Conservation (phyloP, 2,329 filamentous ascomycete species). For the Exophiala oligosperma region DNA sequence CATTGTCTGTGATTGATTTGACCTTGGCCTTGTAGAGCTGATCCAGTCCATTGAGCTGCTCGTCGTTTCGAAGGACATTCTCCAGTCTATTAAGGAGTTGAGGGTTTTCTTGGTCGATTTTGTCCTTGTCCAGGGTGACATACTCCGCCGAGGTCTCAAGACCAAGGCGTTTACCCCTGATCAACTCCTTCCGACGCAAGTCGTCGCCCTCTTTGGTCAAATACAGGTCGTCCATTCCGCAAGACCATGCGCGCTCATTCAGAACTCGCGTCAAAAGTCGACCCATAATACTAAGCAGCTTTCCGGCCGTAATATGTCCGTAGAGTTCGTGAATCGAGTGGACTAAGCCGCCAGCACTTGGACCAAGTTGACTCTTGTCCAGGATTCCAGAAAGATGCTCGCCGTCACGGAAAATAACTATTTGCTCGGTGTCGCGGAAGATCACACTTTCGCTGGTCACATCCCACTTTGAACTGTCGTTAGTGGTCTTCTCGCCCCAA, state of each 20-base stretch:
- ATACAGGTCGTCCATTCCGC: constrained; percentile 92
- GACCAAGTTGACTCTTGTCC: constrained; percentile 93
- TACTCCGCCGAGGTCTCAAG: constrained; percentile 81
- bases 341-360: constrained; percentile 80
- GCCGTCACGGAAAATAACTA: constrained; percentile 80
- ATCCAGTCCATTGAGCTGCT: constrained; percentile 89
- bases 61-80: constrained; percentile 85
- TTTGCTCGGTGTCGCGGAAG: constrained; percentile 65
- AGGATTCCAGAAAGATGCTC: constrained; percentile 88
- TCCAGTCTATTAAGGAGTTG: constrained; percentile 78
- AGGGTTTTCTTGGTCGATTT: constrained; percentile 63
- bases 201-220: constrained; percentile 78
- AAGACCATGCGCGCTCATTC: constrained; percentile 93
- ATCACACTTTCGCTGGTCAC: constrained; percentile 21
- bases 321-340: constrained; percentile 94
- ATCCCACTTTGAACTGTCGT: constrained; percentile 45
- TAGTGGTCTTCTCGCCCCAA: constrained; percentile 62
- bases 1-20: constrained; percentile 69
- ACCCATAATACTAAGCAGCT: constrained; percentile 84
- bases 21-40: constrained; percentile 75
- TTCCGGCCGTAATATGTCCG: constrained; percentile 81
- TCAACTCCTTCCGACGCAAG: constrained; percentile 66
- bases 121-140: constrained; percentile 72
- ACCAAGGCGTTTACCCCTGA: constrained; percentile 68
- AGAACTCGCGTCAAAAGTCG: constrained; percentile 85